A percentile compares a stretch with the other conserved stretches of the same genome.
Conservation (phyloP, 805 yeast species). For the Brettanomyces nanus region DNA sequence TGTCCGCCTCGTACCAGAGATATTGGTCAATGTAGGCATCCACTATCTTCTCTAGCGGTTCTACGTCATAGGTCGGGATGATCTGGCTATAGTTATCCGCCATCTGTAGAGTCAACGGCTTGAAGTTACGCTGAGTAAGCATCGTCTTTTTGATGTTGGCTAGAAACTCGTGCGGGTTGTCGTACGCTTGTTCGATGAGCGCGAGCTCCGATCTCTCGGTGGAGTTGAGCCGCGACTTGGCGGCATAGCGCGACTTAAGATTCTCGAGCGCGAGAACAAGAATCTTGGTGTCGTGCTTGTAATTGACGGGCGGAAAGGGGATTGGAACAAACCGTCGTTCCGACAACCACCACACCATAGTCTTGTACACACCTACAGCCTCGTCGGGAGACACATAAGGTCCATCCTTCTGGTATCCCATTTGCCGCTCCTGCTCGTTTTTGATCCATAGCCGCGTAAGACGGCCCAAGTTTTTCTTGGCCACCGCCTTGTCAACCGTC, state of each 20-base stretch:
- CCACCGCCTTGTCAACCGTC: constrained; percentile 89
- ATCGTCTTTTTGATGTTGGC: constrained; percentile 75
- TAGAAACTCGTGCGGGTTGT: constrained; percentile 89
- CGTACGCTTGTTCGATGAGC: constrained; percentile 91
- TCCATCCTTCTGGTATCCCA: constrained; percentile 70
- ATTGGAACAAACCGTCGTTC: constrained; percentile 75
- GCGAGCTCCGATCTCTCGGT: constrained; percentile 89
- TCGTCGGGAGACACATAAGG: constrained; percentile 82
- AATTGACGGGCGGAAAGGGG: constrained; percentile 87
- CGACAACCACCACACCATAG: constrained; percentile 90
- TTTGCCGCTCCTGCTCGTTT: constrained; percentile 85
- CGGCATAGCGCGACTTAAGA: constrained; percentile 70
- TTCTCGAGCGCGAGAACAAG: constrained; percentile 84
- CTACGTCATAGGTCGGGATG: constrained; percentile 79
- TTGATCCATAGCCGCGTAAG: constrained; percentile 88
- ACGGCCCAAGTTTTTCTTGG: constrained; percentile 87
- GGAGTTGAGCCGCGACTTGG: constrained; percentile 72
- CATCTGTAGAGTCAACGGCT: constrained; percentile 82
- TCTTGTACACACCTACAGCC: constrained; percentile 78
- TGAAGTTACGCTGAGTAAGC: constrained; percentile 84
- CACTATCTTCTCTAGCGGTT: constrained; percentile 89
- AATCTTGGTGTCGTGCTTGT: constrained; percentile 89
- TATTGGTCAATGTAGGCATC: constrained; percentile 96
- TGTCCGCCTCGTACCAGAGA: constrained; percentile 91
- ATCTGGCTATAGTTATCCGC: constrained; percentile 82